A percentile compares a stretch with the other conserved stretches of the same genome.
These are phyloP conservation scores for Kluyveromyces lactis DNA, from an alignment of 805 yeast genomes.

Conservation along the genomic window DNA sequence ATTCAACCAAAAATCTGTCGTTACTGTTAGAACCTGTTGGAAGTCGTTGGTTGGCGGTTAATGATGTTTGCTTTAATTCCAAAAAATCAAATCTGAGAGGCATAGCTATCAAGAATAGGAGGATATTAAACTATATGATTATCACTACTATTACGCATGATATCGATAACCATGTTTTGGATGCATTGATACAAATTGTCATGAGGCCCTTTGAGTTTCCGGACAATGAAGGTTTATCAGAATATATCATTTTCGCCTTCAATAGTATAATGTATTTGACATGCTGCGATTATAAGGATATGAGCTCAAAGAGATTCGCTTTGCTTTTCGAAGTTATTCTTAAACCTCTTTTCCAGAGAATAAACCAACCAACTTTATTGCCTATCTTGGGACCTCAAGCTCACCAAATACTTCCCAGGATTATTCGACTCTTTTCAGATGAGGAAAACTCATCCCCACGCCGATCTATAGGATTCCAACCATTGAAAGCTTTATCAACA, in stretches of 20 bases:
- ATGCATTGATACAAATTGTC: background rate
- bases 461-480: slow-evolving; percentile 7
- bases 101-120: slow-evolving; percentile 22
- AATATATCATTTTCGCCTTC: slow-evolving; percentile 14
- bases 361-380: background rate
- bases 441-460: background rate
- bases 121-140: slow-evolving; percentile 19
- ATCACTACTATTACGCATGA: slow-evolving; percentile 7
- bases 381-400: background rate
- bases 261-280: slow-evolving; percentile 14
- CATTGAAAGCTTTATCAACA: slow-evolving; percentile 20
- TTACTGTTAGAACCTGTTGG: slow-evolving; percentile 5
- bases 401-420: background rate
- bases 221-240: slow-evolving; percentile 1
- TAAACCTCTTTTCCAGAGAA: slow-evolving; percentile 10
- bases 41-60: slow-evolving; percentile 17
- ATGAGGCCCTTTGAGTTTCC: slow-evolving; percentile 14
- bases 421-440: background rate
- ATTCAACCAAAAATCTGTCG: slow-evolving; percentile 7
- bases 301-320: slow-evolving; percentile 4
- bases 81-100: slow-evolving; percentile 8
- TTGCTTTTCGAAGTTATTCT: slow-evolving; percentile 13
- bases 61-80: slow-evolving; percentile 12
- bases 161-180: background rate
- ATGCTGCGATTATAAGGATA: slow-evolving; percentile 4